phyloP scores from a whole-genome alignment of 208 protist genomes.

The Lotmaria passim region DNA sequence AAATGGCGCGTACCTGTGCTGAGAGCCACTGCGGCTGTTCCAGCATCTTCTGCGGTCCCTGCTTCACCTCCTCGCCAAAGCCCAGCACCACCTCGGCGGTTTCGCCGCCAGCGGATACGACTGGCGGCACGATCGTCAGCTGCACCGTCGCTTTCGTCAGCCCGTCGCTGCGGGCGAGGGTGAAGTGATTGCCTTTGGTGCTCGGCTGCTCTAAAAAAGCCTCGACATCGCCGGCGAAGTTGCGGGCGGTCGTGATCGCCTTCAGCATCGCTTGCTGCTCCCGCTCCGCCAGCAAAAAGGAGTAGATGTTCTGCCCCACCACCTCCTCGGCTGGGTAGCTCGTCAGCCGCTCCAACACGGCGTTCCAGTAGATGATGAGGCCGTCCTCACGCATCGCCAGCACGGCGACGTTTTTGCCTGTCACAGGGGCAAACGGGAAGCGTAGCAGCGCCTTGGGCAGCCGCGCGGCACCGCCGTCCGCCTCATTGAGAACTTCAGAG shows the following conservation, averaged over 20 bases:
- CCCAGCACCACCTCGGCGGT: conserved; percentile 72
- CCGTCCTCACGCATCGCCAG: conserved; percentile 86
- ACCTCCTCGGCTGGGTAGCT: conserved; percentile 70
- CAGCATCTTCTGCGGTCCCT: conserved; percentile 46
- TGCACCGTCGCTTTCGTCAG: conserved; percentile 70
- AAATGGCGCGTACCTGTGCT: conserved; percentile 57
- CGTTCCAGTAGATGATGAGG: conserved; percentile 78
- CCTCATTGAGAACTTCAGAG: neutral
- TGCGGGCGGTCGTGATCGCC: conserved; percentile 56
- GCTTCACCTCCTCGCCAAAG: conserved; percentile 60
- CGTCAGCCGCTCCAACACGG: conserved; percentile 60
- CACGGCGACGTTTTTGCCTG: conserved; percentile 32
- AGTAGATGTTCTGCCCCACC: conserved; percentile 86
- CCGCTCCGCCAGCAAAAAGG: conserved; percentile 66
- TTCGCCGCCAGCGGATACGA: conserved; percentile 56
- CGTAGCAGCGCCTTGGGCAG: conserved; percentile 26
- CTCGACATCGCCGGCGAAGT: conserved; percentile 71
- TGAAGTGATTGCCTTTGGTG: conserved; percentile 46
- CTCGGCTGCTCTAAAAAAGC: conserved; percentile 42
- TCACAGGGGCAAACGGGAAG: conserved; percentile 34
- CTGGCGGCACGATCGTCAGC: conserved; percentile 61
- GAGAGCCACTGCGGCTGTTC: conserved; percentile 77
- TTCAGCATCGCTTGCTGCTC: conserved; percentile 79
- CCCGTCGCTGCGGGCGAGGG: conserved; percentile 74
- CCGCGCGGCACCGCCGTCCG: neutral